Evolutionary conservation across 352 stramenopile species (phyloP), one percentile per base, ranked within the genome.

Genomic region (Halophytophthora batemanensis): DNA sequence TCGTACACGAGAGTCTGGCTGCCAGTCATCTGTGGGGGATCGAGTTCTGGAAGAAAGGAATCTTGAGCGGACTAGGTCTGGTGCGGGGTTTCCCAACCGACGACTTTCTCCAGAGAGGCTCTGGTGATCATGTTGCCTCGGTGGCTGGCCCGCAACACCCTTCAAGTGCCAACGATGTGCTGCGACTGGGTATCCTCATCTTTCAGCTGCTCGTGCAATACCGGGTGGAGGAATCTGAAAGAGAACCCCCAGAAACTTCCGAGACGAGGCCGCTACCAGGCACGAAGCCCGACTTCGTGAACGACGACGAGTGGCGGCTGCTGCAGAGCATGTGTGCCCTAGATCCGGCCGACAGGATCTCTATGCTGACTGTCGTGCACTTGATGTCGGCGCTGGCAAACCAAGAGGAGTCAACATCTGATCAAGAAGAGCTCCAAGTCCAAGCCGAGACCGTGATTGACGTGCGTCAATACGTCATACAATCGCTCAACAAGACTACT

Each of bases 401-500:
- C 31, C 25, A 31, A 31, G 25, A 31, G 25, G 8, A 31, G 25
- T 8, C 25, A 10, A 4, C 25, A 31, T 31, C 25, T 10, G 4
- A 4, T 8, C 4, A 4, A 31, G 25, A 31, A 31, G 25, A 31
- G 8, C 25, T 8, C 8, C 25, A 10, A 4, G 8, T 8, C 25
- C 8, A 4, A 8, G 4, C 8, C 8, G 8, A 8, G 4, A 45
- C 21, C 28, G 6, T 50, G 14, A 31, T 51, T 17, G n/a, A 64
- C 46, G 29, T 53, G 0, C 53, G 22, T 18, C 7, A 12, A 10
- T 64, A 55, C 35, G 33, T 51, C 18, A 59, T 64, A 1, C 43
- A 54, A 28, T 52, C 40, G 10, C 40, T 62, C 22, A 47, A 47
- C 12, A 50, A 56, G 46, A 62, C 54, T 6, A 33, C 52, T 13